A percentile compares a stretch with the other conserved stretches of the same genome.
These are phyloP conservation scores for Verticillium isaacii DNA, from an alignment of 2,329 filamentous ascomycete species.

Conservation along the genomic window DNA sequence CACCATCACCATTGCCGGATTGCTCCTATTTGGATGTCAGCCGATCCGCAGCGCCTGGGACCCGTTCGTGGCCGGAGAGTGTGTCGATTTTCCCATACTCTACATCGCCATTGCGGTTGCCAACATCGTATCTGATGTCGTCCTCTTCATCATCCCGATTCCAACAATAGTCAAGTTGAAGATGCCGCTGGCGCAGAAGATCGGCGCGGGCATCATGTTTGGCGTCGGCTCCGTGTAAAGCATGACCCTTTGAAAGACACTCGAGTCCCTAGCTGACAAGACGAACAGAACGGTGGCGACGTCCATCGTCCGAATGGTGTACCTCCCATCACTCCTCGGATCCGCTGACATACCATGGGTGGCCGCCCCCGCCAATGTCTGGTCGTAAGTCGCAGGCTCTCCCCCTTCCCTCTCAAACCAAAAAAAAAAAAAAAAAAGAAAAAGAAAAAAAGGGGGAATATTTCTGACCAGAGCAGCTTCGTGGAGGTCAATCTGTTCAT, in stretches of 20 bases:
- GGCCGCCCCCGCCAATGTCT: constrained; percentile 13
- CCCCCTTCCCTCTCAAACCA: background rate
- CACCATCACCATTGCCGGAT: constrained; percentile 15
- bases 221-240: constrained; percentile 29
- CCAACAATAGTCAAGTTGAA: constrained; percentile 36
- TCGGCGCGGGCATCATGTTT: constrained; percentile 37
- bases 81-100: constrained; percentile 36
- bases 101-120: constrained; percentile 42
- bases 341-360: constrained; percentile 10
- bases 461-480: constrained; percentile 13
- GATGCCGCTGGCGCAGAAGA: constrained; percentile 38
- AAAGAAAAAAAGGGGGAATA: background rate
- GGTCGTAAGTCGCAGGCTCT: constrained; percentile 8
- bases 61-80: constrained; percentile 20
- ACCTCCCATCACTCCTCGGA: constrained; percentile 10
- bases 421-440: no score
- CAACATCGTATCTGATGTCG: constrained; percentile 41
- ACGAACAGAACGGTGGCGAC: constrained; percentile 23
- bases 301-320: constrained; percentile 11
- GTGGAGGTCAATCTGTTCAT: constrained; percentile 22
- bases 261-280: background rate
- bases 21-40: constrained; percentile 15
- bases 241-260: background rate
- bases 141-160: constrained; percentile 39
- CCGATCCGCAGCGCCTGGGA: constrained; percentile 16